These are phyloP conservation scores for Colletotrichum chrysophilum DNA, from an alignment of 2,329 filamentous ascomycete genomes.

Conservation along the genomic window DNA sequence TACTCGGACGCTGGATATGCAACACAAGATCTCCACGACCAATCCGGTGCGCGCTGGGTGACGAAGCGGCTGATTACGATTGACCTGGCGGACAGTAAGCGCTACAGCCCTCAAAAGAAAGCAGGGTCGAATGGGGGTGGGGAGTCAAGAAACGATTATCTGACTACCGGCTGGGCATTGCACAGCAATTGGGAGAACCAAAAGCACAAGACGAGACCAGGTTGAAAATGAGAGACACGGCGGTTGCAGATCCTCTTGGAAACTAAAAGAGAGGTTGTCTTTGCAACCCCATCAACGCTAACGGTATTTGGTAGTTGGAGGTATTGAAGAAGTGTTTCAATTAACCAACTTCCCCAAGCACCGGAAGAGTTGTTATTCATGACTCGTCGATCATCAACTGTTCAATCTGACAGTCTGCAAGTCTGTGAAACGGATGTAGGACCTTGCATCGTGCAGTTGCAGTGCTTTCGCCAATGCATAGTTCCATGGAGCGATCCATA, in stretches of 20 bases:
- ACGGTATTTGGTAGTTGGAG: background rate
- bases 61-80: background rate
- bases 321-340: background rate
- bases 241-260: background rate
- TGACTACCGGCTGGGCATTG: background rate
- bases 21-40: background rate
- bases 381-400: background rate
- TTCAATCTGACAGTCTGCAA: background rate
- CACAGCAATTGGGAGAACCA: background rate
- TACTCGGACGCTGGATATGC: background rate
- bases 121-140: background rate
- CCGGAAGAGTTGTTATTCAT: background rate
- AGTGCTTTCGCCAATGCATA: background rate
- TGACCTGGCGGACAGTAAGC: background rate
- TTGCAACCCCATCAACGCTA: background rate
- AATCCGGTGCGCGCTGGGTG: background rate
- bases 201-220: background rate
- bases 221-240: background rate
- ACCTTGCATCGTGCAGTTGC: background rate
- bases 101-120: background rate
- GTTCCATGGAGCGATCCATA: background rate
- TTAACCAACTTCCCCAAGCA: background rate
- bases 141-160: background rate
- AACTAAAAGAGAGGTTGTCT: background rate
- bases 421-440: background rate